Base-by-base conservation (phyloP, 169 alveolate species). In the Plasmodium vinckei region DNA sequence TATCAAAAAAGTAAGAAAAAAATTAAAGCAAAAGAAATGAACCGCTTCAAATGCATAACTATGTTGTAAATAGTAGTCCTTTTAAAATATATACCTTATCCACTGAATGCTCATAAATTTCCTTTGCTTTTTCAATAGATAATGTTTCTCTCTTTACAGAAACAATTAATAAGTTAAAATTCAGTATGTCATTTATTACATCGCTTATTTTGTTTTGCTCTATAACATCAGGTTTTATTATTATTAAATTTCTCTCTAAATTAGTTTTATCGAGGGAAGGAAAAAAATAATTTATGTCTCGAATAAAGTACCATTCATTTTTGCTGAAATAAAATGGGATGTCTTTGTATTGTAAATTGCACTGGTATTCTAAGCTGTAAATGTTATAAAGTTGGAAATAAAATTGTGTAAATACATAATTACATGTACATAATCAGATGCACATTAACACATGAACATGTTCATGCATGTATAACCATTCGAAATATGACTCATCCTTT, bases 241-340 rank as follows among this genome's bases (percentile, higher is more conserved):
- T 68, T 19, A 82, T 65, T 25, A 82, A 68, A 5, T 82, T 53
- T 82, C 90, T 67, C 46, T 82, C 90, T 44, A 82, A 54, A 54
- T 42, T 17, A 19, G 53, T 82, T 44, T 57, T 44, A 42, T 82
- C 84, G 33, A 27, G n/a, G 15, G 71, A 33, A 12, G 63, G 86
- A 51, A 82, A 82, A 70, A 82, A 69, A 61, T 47, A 82, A 56
- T 67, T 56, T 10, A 82, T 57, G 25, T 82, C 90, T 82, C 90
- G 44, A 9, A 21, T 65, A n/a, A 82, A 82, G 25, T 54, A 82
- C 90, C 90, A 82, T 4, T 82, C 71, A 82, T 82, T 82, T 68
- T 82, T 65, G 72, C 90, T 82, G 44, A 53, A 82, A 70, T 82
- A 82, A 72, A 82, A 82, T 17, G 90, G 90, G 9, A 46, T 49